These are phyloP conservation scores for Heterobasidion irregulare DNA, from an alignment of 1,284 basidiomycete genomes.

Conservation along the genomic window DNA sequence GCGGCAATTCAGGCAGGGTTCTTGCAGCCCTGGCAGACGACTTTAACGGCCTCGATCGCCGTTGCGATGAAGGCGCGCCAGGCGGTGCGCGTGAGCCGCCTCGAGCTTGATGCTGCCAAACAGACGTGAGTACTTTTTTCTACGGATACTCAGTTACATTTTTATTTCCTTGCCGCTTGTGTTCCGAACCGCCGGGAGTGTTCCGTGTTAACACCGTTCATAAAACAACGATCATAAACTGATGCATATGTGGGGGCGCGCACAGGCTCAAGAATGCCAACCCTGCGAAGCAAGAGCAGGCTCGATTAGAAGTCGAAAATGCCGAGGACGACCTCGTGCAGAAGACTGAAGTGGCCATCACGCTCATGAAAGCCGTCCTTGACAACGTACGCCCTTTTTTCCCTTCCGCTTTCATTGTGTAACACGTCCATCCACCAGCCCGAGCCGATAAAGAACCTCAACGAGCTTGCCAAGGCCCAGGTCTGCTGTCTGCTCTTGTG, in stretches of 20 bases:
- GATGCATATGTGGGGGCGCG: neutral
- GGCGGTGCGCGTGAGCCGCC: slow-evolving; percentile 77
- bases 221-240: neutral
- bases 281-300: slow-evolving; percentile 80
- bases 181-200: neutral
- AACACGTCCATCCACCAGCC: slow-evolving; percentile 44
- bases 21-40: slow-evolving; percentile 88
- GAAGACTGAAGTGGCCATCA: slow-evolving; percentile 96
- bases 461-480: slow-evolving; percentile 87
- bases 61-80: slow-evolving; percentile 88
- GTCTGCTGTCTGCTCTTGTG: slow-evolving; percentile 21
- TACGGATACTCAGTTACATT: neutral
- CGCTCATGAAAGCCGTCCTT: slow-evolving; percentile 95
- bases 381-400: slow-evolving; percentile 67
- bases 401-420: neutral
- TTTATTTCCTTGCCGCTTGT: neutral
- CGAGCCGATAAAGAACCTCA: slow-evolving; percentile 91
- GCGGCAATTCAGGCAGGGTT: slow-evolving; percentile 66
- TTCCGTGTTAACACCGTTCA: neutral
- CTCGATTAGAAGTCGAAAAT: slow-evolving; percentile 85
- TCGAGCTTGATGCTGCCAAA: slow-evolving; percentile 56
- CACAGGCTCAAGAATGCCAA: slow-evolving; percentile 68
- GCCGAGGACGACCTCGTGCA: slow-evolving; percentile 95
- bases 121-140: slow-evolving; percentile 32
- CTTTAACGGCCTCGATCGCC: slow-evolving; percentile 71